These are phyloP conservation scores for Entophlyctis luteolus DNA, from an alignment of 192 early-diverging fungal genomes.

Conservation along the genomic window DNA sequence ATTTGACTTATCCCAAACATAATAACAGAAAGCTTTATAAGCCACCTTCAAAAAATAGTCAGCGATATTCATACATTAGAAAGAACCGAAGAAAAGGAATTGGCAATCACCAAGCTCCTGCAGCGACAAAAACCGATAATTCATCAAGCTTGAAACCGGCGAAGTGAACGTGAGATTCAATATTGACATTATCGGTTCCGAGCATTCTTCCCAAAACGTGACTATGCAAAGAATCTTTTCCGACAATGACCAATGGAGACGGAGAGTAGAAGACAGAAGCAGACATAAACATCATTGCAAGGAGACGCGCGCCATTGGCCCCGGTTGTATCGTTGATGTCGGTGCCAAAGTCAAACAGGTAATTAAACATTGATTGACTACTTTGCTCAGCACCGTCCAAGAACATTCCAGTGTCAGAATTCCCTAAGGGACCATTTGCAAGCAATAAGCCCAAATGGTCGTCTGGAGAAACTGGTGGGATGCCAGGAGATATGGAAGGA, in stretches of 20 bases:
- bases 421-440: not conserved
- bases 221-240: conserved; percentile 9
- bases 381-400: not conserved
- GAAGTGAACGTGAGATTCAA: not conserved
- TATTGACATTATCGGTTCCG: not conserved
- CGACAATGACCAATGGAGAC: conserved; percentile 26
- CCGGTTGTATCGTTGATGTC: not conserved
- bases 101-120: conserved; percentile 4
- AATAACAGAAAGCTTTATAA: not conserved
- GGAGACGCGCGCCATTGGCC: conserved; percentile 20
- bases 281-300: conserved; percentile 39
- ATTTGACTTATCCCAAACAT: conserved; percentile 1
- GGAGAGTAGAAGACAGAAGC: conserved; percentile 38
- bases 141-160: not conserved
- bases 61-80: not conserved
- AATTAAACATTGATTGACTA: conserved; percentile 13
- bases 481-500: not conserved
- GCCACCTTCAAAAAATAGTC: not conserved
- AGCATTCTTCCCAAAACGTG: conserved; percentile 31
- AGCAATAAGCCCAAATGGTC: not conserved
- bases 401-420: not conserved
- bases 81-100: not conserved
- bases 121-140: not conserved
- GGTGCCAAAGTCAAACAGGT: conserved; percentile 13
- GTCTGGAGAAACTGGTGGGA: not conserved